phyloP scores from a whole-genome alignment of 352 stramenopile species.

The Globisporangium megalacanthum region DNA sequence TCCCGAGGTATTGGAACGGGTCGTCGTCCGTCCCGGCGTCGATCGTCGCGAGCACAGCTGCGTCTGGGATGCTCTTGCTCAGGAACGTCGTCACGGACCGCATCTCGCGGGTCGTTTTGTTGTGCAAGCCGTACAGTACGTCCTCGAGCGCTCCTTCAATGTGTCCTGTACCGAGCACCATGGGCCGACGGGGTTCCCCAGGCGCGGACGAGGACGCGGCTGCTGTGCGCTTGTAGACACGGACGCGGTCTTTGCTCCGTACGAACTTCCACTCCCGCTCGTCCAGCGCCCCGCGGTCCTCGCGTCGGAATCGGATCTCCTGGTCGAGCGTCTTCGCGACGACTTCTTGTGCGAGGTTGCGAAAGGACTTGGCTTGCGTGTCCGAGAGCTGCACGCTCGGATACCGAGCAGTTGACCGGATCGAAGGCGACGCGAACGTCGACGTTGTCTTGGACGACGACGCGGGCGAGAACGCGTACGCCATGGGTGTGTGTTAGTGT shows the following conservation, averaged over 20 bases:
- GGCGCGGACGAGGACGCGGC: neutral
- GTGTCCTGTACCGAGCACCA: conserved; percentile 32
- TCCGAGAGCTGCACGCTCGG: conserved; percentile 18
- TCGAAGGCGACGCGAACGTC: no score
- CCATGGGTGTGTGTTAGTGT: no score
- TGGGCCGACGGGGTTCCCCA: conserved; percentile 19
- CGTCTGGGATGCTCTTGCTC: conserved; percentile 35
- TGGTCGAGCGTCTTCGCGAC: conserved; percentile 39
- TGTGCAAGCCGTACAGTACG: conserved; percentile 39
- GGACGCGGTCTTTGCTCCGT: conserved; percentile 26
- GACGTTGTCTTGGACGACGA: no score
- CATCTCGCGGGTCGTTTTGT: conserved; percentile 48
- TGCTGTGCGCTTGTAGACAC: conserved; percentile 27
- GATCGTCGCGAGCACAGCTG: conserved; percentile 34
- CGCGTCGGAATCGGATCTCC: conserved; percentile 26
- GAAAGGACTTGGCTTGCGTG: conserved; percentile 25
- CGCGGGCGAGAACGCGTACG: no score
- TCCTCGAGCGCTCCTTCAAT: conserved; percentile 39
- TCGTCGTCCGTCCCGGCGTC: conserved; percentile 27
- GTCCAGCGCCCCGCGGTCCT: conserved; percentile 12
- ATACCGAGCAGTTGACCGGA: no score
- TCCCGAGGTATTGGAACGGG: conserved; percentile 36
- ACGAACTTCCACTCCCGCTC: conserved; percentile 28
- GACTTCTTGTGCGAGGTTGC: conserved; percentile 29
- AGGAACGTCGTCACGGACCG: conserved; percentile 26